phyloP scores from a whole-genome alignment of 495 filamentous ascomycete species.

The Penicillium subrubescens region DNA sequence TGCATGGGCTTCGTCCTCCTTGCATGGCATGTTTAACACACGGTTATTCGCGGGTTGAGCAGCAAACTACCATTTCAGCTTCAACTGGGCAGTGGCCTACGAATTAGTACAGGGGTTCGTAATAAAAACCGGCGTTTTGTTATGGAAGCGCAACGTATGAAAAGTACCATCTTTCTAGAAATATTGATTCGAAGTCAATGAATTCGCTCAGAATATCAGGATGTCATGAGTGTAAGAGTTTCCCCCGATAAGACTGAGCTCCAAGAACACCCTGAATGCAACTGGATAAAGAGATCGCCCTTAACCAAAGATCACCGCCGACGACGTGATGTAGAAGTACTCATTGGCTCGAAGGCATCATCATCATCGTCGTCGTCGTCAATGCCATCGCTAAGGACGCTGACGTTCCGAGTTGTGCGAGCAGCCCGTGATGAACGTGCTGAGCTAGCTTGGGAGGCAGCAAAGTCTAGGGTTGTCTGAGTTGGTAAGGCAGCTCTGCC shows the following conservation, averaged over 20 bases:
- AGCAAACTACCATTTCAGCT: background rate
- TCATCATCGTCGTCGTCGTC: constrained; percentile 80
- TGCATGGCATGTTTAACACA: background rate
- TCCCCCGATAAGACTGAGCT: background rate
- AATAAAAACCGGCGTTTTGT: background rate
- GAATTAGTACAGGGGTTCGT: background rate
- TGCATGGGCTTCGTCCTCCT: background rate
- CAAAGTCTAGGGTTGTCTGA: constrained; percentile 78
- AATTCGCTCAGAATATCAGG: background rate
- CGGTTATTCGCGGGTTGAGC: background rate
- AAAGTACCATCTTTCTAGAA: background rate
- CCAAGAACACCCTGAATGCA: background rate
- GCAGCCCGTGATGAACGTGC: constrained; percentile 46
- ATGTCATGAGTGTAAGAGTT: background rate
- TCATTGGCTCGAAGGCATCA: constrained; percentile 76
- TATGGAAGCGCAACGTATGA: background rate
- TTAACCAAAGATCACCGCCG: constrained; percentile 14
- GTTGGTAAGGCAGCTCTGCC: constrained; percentile 34
- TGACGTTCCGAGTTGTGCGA: constrained; percentile 42
- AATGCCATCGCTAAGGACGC: constrained; percentile 52
- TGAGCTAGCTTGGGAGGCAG: constrained; percentile 52
- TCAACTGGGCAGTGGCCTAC: background rate
- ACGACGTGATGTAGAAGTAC: constrained; percentile 21
- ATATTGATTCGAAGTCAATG: background rate
- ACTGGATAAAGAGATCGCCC: background rate